A percentile compares a stretch with the other conserved stretches of the same genome.
phyloP scores from a whole-genome alignment of 2,329 filamentous ascomycete genomes.

The Aspergillus tamarii region DNA sequence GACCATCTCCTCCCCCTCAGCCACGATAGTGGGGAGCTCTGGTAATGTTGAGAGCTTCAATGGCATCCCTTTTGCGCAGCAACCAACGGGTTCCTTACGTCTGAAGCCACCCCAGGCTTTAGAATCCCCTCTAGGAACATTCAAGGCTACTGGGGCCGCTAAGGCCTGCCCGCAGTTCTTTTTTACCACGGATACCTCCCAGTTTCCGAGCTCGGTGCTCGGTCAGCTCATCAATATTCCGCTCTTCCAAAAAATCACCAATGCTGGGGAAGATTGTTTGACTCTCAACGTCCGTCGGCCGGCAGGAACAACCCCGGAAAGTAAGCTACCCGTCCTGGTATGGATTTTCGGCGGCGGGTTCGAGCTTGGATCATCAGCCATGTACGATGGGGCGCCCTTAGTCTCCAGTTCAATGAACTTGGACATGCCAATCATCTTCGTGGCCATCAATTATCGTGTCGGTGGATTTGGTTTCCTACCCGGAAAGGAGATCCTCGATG shows the following conservation, averaged over 20 bases:
- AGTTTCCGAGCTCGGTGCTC: constrained; percentile 49
- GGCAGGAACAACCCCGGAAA: constrained; percentile 54
- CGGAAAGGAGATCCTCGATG: constrained; percentile 67
- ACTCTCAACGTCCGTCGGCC: constrained; percentile 65
- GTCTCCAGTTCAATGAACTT: constrained; percentile 46
- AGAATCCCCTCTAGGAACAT: constrained; percentile 59
- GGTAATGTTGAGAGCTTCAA: constrained; percentile 67
- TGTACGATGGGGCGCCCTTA: constrained; percentile 40
- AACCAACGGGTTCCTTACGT: constrained; percentile 67
- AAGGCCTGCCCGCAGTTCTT: constrained; percentile 74
- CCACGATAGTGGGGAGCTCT: constrained; percentile 53
- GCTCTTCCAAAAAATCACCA: constrained; percentile 59
- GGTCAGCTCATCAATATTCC: constrained; percentile 59
- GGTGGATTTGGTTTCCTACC: constrained; percentile 75
- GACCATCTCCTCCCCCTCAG: constrained; percentile 53
- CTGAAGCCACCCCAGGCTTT: constrained; percentile 70
- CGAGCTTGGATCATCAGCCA: constrained; percentile 50
- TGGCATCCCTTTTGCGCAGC: constrained; percentile 74
- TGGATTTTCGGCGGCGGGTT: constrained; percentile 71
- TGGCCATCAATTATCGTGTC: constrained; percentile 77
- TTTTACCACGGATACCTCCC: constrained; percentile 54
- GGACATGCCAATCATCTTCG: constrained; percentile 71
- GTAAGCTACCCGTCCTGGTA: constrained; percentile 68
- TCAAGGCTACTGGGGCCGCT: constrained; percentile 62
- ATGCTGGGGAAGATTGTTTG: constrained; percentile 66